Evolutionary conservation across 371 early-diverging fungal species (phyloP).

Genomic region (Batrachochytrium dendrobatidis): DNA sequence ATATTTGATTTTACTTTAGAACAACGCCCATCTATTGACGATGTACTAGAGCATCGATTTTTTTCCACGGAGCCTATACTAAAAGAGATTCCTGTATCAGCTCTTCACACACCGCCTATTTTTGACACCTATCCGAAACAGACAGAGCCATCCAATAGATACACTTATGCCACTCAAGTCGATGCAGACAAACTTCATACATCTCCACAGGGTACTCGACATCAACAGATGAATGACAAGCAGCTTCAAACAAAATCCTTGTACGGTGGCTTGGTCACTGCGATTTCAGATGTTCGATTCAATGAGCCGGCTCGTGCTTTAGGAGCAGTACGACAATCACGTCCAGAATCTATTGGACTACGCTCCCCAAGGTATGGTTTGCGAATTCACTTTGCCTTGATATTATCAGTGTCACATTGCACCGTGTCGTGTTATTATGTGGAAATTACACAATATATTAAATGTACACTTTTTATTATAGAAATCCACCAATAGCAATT

Average conservation of each 20-base stretch:
- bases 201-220: neutral
- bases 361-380: too few species aligned
- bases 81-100: slow-evolving; percentile 29
- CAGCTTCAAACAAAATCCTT: neutral
- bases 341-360: too few species aligned
- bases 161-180: slow-evolving; percentile 6
- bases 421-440: too few species aligned
- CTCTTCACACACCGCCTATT: slow-evolving; percentile 19
- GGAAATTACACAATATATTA: too few species aligned
- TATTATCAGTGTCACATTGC: too few species aligned
- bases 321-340: too few species aligned
- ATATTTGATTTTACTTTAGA: slow-evolving; percentile 14
- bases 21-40: slow-evolving; percentile 45
- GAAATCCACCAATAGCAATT: too few species aligned
- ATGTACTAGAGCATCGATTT: slow-evolving; percentile 42
- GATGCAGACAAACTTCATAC: neutral
- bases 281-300: neutral
- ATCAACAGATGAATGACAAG: neutral
- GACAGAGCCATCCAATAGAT: slow-evolving; percentile 5
- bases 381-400: too few species aligned
- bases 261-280: too few species aligned
- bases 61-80: slow-evolving; percentile 28
- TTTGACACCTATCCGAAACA: neutral
- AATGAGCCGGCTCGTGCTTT: neutral
- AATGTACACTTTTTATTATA: too few species aligned